Conservation (phyloP, 2,329 filamentous ascomycete species). For the Arthroderma sp. region DNA sequence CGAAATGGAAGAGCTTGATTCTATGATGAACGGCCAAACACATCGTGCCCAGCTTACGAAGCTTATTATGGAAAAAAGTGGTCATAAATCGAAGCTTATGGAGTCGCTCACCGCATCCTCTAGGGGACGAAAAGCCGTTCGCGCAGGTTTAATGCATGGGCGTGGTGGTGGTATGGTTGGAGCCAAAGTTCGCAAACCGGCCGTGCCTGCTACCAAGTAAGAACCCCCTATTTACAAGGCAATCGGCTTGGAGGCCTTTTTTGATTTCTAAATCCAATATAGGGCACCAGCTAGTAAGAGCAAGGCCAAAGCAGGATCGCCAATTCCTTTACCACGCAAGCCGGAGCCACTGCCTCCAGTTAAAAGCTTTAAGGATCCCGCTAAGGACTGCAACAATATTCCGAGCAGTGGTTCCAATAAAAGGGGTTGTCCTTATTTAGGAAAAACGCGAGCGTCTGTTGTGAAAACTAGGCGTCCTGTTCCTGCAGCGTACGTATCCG, state of each 20-base stretch:
- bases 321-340: too few relatives aligned
- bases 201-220: background rate
- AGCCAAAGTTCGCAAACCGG: conserved; percentile 11
- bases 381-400: conserved; percentile 6
- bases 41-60: conserved; percentile 22
- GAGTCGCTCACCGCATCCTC: background rate
- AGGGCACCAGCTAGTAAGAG: too few relatives aligned
- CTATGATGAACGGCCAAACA: conserved; percentile 25
- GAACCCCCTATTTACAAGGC: too few relatives aligned
- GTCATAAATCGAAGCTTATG: conserved; percentile 4
- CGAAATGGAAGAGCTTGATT: conserved; percentile 19
- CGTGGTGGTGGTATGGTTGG: conserved; percentile 18
- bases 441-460: background rate
- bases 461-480: conserved; percentile 7
- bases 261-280: too few relatives aligned
- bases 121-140: background rate
- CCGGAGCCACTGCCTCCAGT: background rate
- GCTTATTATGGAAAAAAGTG: conserved; percentile 11
- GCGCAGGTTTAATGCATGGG: conserved; percentile 5
- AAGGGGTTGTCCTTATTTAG: background rate
- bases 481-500: background rate
- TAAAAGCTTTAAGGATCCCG: conserved; percentile 4
- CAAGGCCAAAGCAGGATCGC: too few relatives aligned
- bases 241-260: too few relatives aligned
- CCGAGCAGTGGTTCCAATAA: background rate